Base-by-base conservation (phyloP, 2,329 filamentous ascomycete genomes). In the Phoma sp. region DNA sequence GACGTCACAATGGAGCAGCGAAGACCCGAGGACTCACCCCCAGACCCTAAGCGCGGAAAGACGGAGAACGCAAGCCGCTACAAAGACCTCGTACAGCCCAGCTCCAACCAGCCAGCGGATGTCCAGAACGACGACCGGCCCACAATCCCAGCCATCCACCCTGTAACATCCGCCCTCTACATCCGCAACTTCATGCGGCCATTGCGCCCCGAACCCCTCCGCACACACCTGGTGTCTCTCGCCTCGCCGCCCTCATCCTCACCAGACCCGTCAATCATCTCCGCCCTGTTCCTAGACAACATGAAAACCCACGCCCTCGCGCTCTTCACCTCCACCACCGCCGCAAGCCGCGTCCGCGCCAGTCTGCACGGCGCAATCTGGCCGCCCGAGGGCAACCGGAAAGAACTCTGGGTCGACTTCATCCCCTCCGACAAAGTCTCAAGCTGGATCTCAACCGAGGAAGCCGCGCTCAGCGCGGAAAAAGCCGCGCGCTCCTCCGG, bases 101-200 rank as follows among this genome's bases (percentile, higher is more conserved):
- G 36, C 11, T 38, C 54, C 25, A 38, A 63, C 23, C 27, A 51
- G 7, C 18, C 51, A 4, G 36, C 56, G 33, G 64, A 68, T 7
- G 52, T 62, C 5, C 47, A 65, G 13, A 58, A 53, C 25, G 70
- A 73, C 45, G 71, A 74, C 51, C 64, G 69, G 6, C 64, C 65
- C 27, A 67, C 72, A 25, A 58, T 69, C 4, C 71, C 75, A 18
- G 73, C 78, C 13, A 62, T 76, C 7, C 78, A 81, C 52, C 66
- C 76, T 1, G 72, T 74, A 41, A 80, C 72, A 6, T 57, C 71
- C 9, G 68, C 72, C 13, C 79, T 98, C 41, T 98, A 97, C 77
- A 95, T 98, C 64, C 88, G 88, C 72, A 89, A 96, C 67, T 85
- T 98, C 49, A 93, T 96, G 86, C 88, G 93, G 41, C 93, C 95